Percentiles rank a stretch among this genome's conserved stretches.
Evolutionary conservation across 1,284 basidiomycete species (phyloP).

Genomic region (Cryptococcus sp.): DNA sequence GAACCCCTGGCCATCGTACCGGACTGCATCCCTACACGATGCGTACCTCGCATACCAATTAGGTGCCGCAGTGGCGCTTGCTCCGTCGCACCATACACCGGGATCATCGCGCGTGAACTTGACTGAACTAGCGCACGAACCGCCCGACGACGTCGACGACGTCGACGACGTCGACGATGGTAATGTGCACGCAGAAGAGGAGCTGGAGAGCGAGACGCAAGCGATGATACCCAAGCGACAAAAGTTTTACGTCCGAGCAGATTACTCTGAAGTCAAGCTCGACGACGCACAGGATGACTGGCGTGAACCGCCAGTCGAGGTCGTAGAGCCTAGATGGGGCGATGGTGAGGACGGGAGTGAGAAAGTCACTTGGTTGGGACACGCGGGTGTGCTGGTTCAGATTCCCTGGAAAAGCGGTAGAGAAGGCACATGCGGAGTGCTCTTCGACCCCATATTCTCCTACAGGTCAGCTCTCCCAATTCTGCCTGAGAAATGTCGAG

Average conservation of each 20-base stretch:
- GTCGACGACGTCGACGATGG: constrained; percentile 13
- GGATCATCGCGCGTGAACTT: constrained; percentile 11
- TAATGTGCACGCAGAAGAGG: constrained; percentile 7
- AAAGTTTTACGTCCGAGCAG: constrained; percentile 33
- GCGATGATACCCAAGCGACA: constrained; percentile 17
- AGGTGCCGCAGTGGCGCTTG: constrained; percentile 46
- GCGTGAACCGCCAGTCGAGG: constrained; percentile 47
- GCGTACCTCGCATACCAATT: constrained; percentile 45
- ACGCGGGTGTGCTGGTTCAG: constrained; percentile 47
- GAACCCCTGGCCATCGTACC: constrained; percentile 53
- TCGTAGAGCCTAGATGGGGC: constrained; percentile 42
- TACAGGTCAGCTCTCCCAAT: constrained; percentile 35
- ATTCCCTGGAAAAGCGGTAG: constrained; percentile 40
- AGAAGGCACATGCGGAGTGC: constrained; percentile 38
- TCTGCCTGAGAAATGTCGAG: not conserved
- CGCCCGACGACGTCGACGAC: constrained; percentile 20
- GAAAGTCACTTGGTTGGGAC: constrained; percentile 52
- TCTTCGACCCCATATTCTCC: constrained; percentile 54
- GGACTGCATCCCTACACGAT: constrained; percentile 39
- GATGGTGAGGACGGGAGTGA: constrained; percentile 19
- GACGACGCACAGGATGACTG: constrained; percentile 49
- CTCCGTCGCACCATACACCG: constrained; percentile 19
- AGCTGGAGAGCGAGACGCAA: constrained; percentile 10
- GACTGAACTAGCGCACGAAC: not conserved
- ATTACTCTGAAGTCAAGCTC: constrained; percentile 30